Base-by-base conservation (phyloP, 805 yeast genomes). In the Metschnikowia proteae region DNA sequence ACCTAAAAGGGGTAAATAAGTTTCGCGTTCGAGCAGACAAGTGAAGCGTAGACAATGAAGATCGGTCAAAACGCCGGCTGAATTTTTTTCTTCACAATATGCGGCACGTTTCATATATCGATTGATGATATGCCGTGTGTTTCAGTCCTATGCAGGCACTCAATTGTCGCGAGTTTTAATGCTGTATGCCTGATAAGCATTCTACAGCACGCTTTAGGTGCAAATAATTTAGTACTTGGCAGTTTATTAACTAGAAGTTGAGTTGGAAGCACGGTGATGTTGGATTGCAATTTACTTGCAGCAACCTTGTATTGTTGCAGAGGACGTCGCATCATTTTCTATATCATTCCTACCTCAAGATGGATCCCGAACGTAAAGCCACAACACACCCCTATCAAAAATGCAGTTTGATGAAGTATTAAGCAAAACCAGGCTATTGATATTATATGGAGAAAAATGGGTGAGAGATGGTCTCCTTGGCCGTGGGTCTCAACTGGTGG, bases 401-500 rank as follows among this genome's bases (percentile, higher is more conserved):
- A 23, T 22, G 38, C 43, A 30, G 26, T 22, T 29, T 39, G 27
- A 11, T 7, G 13, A 22, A 37, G 23, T 30, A 36, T 30, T 30
- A 36, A 25, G 26, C 25, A 7, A 33, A 26, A n/a, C 32, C 39
- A 26, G 11, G n/a, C 30, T 11, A 10, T 37, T 10, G 39, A 37
- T 25, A 42, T 36, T 45, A 49, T 29, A 49, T 49, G 38, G 50
- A 46, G 60, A 72, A 72, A 52, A 70, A 73, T 3, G 71, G 67
- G 68, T 89, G 96, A 10, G 68, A 80, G 86, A 89, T 82, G 27
- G 96, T 94, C 65, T 91, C 96, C 64, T 78, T 80, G 1, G 96
- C 96, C 5, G 97, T 88, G 40, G 88, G 76, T 64, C 97, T 79
- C 63, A 85, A 86, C 63, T 87, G 89, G 65, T 91, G 97, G 64